Conservation (phyloP, 73 alveolate species). For the Uronychia binucleata region DNA sequence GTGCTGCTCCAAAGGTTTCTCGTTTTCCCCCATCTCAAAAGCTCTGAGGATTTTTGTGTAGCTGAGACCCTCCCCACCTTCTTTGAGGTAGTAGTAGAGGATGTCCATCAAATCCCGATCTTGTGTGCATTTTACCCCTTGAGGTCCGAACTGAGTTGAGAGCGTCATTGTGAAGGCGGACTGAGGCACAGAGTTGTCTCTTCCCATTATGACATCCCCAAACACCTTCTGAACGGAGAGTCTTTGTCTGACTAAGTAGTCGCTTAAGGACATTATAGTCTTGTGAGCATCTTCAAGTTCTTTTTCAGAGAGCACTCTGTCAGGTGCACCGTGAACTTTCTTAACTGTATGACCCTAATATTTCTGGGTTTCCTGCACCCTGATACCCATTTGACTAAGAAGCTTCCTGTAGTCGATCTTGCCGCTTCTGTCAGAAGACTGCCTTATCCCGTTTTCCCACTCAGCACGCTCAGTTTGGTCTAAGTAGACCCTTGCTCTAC, state of each 20-base stretch:
- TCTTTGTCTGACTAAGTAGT: not conserved
- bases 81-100: constrained; percentile 5
- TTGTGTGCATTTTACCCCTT: not conserved
- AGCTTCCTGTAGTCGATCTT: constrained; percentile 1
- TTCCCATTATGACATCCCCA: not conserved
- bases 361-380: not conserved
- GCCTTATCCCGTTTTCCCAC: not conserved
- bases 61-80: not conserved
- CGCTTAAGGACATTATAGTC: not conserved
- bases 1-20: not conserved
- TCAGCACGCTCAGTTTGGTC: not conserved
- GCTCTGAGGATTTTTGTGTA: not conserved
- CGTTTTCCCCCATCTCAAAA: not conserved
- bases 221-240: not conserved
- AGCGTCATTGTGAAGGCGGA: not conserved
- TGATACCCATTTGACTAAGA: not conserved
- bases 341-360: not conserved
- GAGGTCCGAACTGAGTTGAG: not conserved
- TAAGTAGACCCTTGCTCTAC: not conserved
- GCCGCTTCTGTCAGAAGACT: not conserved
- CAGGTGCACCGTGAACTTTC: not conserved
- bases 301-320: not conserved
- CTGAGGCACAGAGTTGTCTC: not conserved
- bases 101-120: not conserved
- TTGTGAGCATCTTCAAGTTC: not conserved